Evolutionary conservation across 768 basidiomycete species (phyloP), one percentile per base, ranked within the genome.

Genomic region (Ephemerocybe angulata): DNA sequence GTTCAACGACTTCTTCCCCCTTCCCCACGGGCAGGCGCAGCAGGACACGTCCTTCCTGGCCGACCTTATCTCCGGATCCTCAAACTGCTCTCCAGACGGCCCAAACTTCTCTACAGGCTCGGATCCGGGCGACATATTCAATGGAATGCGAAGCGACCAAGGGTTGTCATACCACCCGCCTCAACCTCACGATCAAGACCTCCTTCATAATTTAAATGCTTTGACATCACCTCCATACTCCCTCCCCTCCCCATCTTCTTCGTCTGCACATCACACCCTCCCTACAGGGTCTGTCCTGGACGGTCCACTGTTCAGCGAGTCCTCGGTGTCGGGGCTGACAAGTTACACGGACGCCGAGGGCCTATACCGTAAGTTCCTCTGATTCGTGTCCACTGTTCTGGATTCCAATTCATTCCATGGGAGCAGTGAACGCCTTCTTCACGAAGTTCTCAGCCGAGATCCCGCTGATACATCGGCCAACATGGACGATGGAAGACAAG

Each of bases 391-490:
- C 41, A 44, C 58, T 40, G 29, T 38, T 42, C 11, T 19, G 8
- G 13, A 42, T 42, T 22, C 40, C 11, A 42, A 10, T 42, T 24
- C 19, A 29, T 47, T 51, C 55, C 6, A 27, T 53, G 13, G 38
- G 51, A 30, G 48, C 57, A 84, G 80, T 79, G 49, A 75, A 75
- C 58, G 67, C 81, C 10, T 85, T 85, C 67, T 81, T 83, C 70
- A 72, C 78, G 42, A 73, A 73, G 42, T 81, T 81, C 65, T 75
- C 70, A 50, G 63, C 65, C 15, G 82, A 88, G 63, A 74, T 84
- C 60, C 82, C 82, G 41, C 70, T 82, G 54, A 70, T 85, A 17
- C 87, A 80, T 66, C 70, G 67, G n/a, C 68, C 77, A 40, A 86
- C 79, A 37, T 82, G 80, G 75, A 75, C 68, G 27, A 60, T 70